Base-by-base conservation (phyloP, 495 filamentous ascomycete genomes). In the Achaetomiella virescens region DNA sequence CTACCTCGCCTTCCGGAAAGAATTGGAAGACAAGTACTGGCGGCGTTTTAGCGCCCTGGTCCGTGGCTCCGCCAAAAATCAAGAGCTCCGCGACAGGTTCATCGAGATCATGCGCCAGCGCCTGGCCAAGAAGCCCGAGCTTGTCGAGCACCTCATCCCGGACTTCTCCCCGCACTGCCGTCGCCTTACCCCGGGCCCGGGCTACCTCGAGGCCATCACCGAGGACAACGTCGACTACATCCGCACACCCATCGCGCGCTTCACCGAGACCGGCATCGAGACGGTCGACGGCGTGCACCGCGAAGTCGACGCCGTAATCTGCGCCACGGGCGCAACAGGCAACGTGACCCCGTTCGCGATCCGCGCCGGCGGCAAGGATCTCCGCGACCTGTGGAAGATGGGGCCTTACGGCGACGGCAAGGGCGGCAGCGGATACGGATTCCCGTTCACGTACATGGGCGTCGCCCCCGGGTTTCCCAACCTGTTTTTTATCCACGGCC, bases 91-190 rank as follows among this genome's bases (percentile, higher is more conserved):
- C 8, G 52, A 55, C 4, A 12, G 45, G 0, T 22, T 46, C 12
- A 41, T 22, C 1, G 24, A 45, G 27, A 31, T 81, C 50, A 72
- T 72, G 70, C 47, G 52, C 20, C 52, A 61, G 27, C 45, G 57
- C 15, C 58, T 72, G 9, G 21, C 57, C 4, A 55, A 50, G 46
- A 66, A 59, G 36, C 67, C 67, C 8, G 68, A 64, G 20, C 65
- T 71, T 47, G 53, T 60, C 3, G 62, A 70, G 7, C 65, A 67
- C 52, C 58, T 72, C 14, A 72, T 84, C 11, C 81, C 83, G 0
- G 75, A 81, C 22, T 88, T 84, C 61, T 68, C 75, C 6, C 73
- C 82, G 0, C 76, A 79, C 50, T 86, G 83, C 54, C 74, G 80
- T 40, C 78, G 83, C 18, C 70, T 84, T 1, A 86, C 83, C 0